Base-by-base conservation (phyloP, 2,329 filamentous ascomycete genomes). In the Xylariaceae sp. region DNA sequence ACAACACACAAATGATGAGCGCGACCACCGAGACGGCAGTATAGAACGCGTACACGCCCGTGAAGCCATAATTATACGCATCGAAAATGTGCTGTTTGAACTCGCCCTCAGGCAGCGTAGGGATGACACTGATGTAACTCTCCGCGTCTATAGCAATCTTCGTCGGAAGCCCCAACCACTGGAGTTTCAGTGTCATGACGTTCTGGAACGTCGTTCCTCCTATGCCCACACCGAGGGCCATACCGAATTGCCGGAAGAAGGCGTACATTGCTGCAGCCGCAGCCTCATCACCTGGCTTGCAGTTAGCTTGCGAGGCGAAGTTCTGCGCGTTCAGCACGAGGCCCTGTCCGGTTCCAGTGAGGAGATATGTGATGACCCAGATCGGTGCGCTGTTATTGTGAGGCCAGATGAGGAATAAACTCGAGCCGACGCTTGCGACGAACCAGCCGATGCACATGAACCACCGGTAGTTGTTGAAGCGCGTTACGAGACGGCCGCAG, bases 191-290 rank as follows among this genome's bases (percentile, higher is more conserved):
- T 22, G 53, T 49, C 66, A 67, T 67, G 38, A 66, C 55, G 51
- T 71, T 71, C 40, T 71, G 69, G 56, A 70, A 71, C 6, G 65
- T 58, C 20, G 68, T 67, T 10, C 66, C 66, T 33, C 67, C 63
- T 25, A 72, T 56, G 36, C 67, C 68, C 14, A 71, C 64, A 23
- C 69, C 69, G n/a, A 70, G 52, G 3, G 67, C 63, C 59, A 67
- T 67, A 45, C 69, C 68, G 40, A 71, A 58, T 17, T 66, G 66
- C 5, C 69, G 64, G 48, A 66, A 55, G 40, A 71, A 72, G 14
- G 61, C 62, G 47, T 69, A 71, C 62, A 70, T 70, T 42, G 65
- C 63, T 0, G 66, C 63, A 0, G 69, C 68, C 7, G 61, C 57
- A 1, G 57, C 67, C 41, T 67, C 67, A 36, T 71, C 64, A 12